Evolutionary conservation across 805 yeast species (phyloP).

Genomic region (Clavispora fructus): DNA sequence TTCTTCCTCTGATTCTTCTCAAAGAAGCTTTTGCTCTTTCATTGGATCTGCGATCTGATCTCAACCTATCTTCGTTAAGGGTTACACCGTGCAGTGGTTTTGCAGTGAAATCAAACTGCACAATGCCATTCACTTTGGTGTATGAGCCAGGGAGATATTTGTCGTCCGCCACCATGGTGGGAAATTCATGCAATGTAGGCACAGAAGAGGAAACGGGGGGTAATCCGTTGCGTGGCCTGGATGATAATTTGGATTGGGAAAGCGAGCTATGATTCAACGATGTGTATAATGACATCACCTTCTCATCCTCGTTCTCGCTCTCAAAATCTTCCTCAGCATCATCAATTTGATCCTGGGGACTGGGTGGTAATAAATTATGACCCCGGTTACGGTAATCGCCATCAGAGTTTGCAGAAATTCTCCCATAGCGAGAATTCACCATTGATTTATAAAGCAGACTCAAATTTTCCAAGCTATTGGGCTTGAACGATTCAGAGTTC

Average conservation of each 20-base stretch:
- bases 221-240: conserved; percentile 8
- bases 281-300: conserved; percentile 62
- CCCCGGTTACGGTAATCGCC: not conserved
- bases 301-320: conserved; percentile 55
- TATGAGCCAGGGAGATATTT: conserved; percentile 21
- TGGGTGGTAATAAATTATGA: not conserved
- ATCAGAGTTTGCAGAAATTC: not conserved
- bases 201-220: conserved; percentile 10
- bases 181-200: conserved; percentile 41
- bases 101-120: conserved; percentile 13
- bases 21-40: conserved; percentile 66
- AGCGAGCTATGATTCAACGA: conserved; percentile 37
- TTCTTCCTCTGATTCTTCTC: conserved; percentile 53
- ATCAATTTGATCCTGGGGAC: not conserved
- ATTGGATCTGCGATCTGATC: conserved; percentile 33
- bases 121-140: conserved; percentile 11
- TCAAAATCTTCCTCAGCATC: conserved; percentile 20
- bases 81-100: conserved; percentile 7
- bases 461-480: conserved; percentile 22
- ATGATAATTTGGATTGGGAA: conserved; percentile 4
- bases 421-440: conserved; percentile 9
- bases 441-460: conserved; percentile 20
- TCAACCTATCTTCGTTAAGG: conserved; percentile 10
- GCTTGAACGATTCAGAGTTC: not conserved
- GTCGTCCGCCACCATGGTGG: conserved; percentile 30